These are phyloP conservation scores for Pythium graminicola DNA, from an alignment of 352 stramenopile genomes.

Conservation along the genomic window DNA sequence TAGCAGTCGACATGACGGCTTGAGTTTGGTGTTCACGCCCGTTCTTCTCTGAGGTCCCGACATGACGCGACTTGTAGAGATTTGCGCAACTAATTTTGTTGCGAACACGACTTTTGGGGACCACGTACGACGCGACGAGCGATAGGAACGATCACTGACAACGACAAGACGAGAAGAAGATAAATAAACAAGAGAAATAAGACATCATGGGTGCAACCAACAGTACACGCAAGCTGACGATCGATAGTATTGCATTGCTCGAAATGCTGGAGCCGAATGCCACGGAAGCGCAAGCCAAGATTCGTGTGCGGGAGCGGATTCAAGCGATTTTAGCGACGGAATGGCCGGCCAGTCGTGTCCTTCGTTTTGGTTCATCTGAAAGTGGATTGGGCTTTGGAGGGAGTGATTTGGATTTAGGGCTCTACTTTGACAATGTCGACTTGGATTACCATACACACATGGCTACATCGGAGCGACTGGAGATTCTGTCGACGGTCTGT, in stretches of 20 bases:
- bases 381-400: constrained; percentile 70
- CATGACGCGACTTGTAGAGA: constrained; percentile 28
- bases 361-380: constrained; percentile 73
- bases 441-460: constrained; percentile 53
- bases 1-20: constrained; percentile 26
- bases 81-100: constrained; percentile 5
- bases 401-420: constrained; percentile 73
- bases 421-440: constrained; percentile 73
- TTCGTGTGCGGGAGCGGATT: constrained; percentile 38
- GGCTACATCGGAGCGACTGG: constrained; percentile 43
- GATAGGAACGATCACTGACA: constrained; percentile 5
- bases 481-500: constrained; percentile 49
- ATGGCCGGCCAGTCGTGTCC: constrained; percentile 56
- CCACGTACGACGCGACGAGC: too few species aligned
- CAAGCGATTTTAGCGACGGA: constrained; percentile 40
- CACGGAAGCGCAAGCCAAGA: constrained; percentile 44
- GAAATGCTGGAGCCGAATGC: constrained; percentile 76
- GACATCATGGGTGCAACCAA: constrained; percentile 64
- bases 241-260: constrained; percentile 71
- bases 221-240: constrained; percentile 73
- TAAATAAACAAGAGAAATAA: constrained; percentile 5
- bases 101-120: constrained; percentile 8
- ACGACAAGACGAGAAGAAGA: constrained; percentile 9
- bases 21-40: constrained; percentile 14
- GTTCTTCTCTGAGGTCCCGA: constrained; percentile 17